Base-by-base conservation (phyloP, 2,329 filamentous ascomycete species). In the Diplodia sapinea region DNA sequence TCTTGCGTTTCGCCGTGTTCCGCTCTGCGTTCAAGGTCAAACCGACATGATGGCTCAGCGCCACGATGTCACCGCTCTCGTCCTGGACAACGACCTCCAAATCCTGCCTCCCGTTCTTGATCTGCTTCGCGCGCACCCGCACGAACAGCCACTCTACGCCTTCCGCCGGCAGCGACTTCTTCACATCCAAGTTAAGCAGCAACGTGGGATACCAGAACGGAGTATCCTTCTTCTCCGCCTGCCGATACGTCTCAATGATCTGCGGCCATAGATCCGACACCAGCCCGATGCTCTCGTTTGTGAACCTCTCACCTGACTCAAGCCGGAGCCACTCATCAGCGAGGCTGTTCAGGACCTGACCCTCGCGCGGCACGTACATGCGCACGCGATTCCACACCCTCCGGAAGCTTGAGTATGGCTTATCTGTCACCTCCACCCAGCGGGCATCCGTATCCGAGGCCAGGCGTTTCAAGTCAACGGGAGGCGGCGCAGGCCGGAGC, bases 141-240 rank as follows among this genome's bases (percentile, higher is more conserved):
- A 88, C 82, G 72, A 89, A 89, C 65, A 96, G 75, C 88, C 90
- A 95, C 75, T 92, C 88, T 1, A 87, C 87, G 0, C 92, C 91
- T 51, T 86, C 85, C 4, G 80, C 79, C 0, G 91, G 91, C 54
- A 96, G 76, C 7, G 83, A 77, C 75, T 90, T 91, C 81, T 94
- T 95, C 49, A 93, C 81, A 70, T 96, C 92, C 26, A 96, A 73
- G 75, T 91, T 93, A 74, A 95, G 79, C 20, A 89, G 80, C 1
- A 96, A 68, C 0, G 92, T 96, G 0, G 91, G 91, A 75, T 92
- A 93, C 91, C 91, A 93, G 72, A 87, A 88, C 23, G 74, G 76
- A 65, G 79, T 75, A 70, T 69, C 70, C 38, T 68, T 65, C 51
- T 68, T 66, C 3, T 78, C 78, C 47, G 74, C 75, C 61, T 49